Conservation (phyloP, 1,284 basidiomycete species). For the Moniliella sp. region DNA sequence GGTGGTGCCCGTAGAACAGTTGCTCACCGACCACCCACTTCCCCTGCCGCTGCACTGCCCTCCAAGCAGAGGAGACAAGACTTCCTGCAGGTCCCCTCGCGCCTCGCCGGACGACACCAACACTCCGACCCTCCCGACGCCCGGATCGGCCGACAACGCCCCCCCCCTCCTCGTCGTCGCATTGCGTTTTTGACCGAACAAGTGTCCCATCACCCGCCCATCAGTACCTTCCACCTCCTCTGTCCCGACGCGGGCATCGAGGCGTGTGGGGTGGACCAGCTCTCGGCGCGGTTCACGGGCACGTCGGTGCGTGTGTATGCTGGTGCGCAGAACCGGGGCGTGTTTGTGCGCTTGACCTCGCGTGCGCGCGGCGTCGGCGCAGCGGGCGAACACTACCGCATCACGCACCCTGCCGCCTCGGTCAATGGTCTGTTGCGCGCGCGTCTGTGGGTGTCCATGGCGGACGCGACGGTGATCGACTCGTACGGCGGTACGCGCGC, state of each 20-base stretch:
- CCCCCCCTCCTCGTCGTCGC: no score
- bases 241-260: not conserved
- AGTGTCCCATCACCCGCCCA: conserved; percentile 78
- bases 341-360: not conserved
- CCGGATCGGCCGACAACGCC: no score
- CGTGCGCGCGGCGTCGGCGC: conserved; percentile 41
- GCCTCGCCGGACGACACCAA: no score
- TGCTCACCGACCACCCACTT: not conserved
- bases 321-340: not conserved
- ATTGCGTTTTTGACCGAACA: conserved; percentile 42
- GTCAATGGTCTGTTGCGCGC: conserved; percentile 74
- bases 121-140: no score
- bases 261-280: conserved; percentile 48
- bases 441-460: conserved; percentile 63
- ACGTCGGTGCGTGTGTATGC: not conserved
- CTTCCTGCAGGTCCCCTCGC: no score
- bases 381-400: conserved; percentile 37
- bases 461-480: conserved; percentile 55
- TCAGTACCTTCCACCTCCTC: conserved; percentile 47
- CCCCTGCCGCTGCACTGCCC: conserved; percentile 1
- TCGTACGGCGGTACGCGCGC: conserved; percentile 47
- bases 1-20: not conserved
- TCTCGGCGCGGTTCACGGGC: conserved; percentile 42
- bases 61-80: not conserved
- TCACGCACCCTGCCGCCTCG: conserved; percentile 63